Evolutionary conservation across 352 stramenopile genomes (phyloP), one percentile per base, ranked within the genome.

Genomic region (Salisapilia sapeloensis): DNA sequence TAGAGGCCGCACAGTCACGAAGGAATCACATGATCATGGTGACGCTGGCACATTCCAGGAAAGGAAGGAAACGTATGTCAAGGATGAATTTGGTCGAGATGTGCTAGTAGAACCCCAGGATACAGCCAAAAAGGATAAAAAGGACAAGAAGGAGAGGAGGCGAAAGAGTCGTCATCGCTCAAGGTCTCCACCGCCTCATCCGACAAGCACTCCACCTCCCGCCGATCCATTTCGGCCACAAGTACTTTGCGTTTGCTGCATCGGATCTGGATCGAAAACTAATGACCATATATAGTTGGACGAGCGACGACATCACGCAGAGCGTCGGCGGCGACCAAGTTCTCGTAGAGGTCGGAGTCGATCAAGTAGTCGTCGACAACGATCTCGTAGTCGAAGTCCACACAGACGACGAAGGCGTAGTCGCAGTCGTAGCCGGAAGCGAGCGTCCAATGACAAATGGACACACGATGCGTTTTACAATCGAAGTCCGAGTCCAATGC

Each of bases 11-110:
- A n/a, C n/a, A n/a, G n/a, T n/a, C n/a, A n/a, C n/a, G n/a, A n/a
- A n/a, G n/a, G n/a, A n/a, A n/a, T n/a, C n/a, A n/a, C n/a, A n/a
- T n/a, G n/a, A n/a, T n/a, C n/a, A n/a, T n/a, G n/a, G n/a, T n/a
- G n/a, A n/a, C n/a, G n/a, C n/a, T n/a, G n/a, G n/a, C n/a, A n/a
- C n/a, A n/a, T n/a, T n/a, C n/a, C n/a, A n/a, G n/a, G n/a, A n/a
- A n/a, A n/a, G n/a, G n/a, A n/a, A n/a, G n/a, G n/a, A n/a, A n/a
- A n/a, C n/a, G n/a, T n/a, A n/a, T n/a, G n/a, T n/a, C n/a, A 84
- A 83, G 34, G 74, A 90, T 40, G 74, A 90, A 32, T 90, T 86
- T 40, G 74, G 74, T 16, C 70, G 74, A 4, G 71, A 86, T 27
- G 38, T 85, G 13, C 47, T 53, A 9, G 30, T 55, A 6, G 42